Conservation (phyloP, 2,329 filamentous ascomycete genomes). For the Aspergillus sp. region DNA sequence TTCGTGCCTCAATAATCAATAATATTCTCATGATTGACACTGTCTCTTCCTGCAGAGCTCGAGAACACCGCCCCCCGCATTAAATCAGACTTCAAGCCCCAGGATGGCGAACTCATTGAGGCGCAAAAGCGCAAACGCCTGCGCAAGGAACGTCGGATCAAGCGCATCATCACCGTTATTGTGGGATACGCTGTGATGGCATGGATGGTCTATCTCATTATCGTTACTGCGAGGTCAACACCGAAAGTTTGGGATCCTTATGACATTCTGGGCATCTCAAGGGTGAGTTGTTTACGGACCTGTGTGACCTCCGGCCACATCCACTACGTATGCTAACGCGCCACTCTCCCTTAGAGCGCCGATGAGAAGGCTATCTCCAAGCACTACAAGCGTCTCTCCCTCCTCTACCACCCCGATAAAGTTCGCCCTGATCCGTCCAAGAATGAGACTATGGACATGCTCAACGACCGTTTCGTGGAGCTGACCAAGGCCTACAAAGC, state of each 20-base stretch:
- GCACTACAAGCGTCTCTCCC: conserved; percentile 81
- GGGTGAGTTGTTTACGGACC: conserved; percentile 52
- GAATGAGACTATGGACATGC: conserved; percentile 81
- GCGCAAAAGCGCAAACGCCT: conserved; percentile 80
- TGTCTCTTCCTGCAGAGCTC: conserved; percentile 51
- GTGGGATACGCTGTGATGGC: conserved; percentile 80
- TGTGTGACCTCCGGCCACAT: not conserved
- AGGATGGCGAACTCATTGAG: conserved; percentile 81
- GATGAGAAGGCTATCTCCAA: conserved; percentile 90
- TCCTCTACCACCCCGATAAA: conserved; percentile 93
- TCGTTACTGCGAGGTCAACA: conserved; percentile 68
- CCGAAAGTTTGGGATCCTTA: conserved; percentile 95
- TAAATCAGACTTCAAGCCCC: conserved; percentile 74
- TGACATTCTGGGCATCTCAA: conserved; percentile 83
- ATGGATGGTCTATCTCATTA: conserved; percentile 89
- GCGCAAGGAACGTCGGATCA: conserved; percentile 83
- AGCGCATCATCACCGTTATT: conserved; percentile 74
- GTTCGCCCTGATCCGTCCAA: conserved; percentile 75
- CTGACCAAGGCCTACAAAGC: conserved; percentile 98
- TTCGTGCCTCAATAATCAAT: too few species aligned
- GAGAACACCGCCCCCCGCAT: conserved; percentile 81
- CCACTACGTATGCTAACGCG: not conserved
- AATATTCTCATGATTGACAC: conserved; percentile 5
- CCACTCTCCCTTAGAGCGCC: conserved; percentile 56
- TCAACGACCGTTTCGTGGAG: conserved; percentile 90